These are phyloP conservation scores for Mediolabrus comicus DNA, from an alignment of 108 stramenopile species.

Conservation along the genomic window DNA sequence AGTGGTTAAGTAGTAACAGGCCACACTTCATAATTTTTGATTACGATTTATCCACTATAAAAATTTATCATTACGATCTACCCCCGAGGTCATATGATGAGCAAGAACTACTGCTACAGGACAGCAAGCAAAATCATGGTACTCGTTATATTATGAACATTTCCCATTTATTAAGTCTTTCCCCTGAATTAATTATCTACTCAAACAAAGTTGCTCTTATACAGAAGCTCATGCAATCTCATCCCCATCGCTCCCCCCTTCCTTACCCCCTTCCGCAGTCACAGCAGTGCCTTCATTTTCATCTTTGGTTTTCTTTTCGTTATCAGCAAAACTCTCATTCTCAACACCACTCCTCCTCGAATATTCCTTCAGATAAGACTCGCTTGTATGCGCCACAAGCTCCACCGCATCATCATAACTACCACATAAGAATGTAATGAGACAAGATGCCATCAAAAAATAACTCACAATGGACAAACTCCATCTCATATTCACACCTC, in stretches of 20 bases:
- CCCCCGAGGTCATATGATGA: too few species aligned
- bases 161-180: too few species aligned
- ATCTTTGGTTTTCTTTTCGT: neutral
- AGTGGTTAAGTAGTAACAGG: too few species aligned
- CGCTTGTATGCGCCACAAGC: constrained; percentile 34
- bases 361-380: constrained; percentile 27
- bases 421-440: constrained; percentile 38
- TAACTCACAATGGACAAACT: constrained; percentile 25
- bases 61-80: too few species aligned
- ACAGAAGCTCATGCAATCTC: too few species aligned
- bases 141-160: too few species aligned
- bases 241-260: neutral
- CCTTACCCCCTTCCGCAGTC: neutral
- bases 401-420: constrained; percentile 17
- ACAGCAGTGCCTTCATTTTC: neutral
- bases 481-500: constrained; percentile 56
- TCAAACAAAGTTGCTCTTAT: too few species aligned
- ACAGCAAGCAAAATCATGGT: too few species aligned
- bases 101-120: too few species aligned
- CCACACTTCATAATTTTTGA: too few species aligned
- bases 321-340: neutral
- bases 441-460: constrained; percentile 20
- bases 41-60: too few species aligned
- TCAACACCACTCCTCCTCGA: constrained; percentile 2
- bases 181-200: too few species aligned